Base-by-base conservation (phyloP, 1,284 basidiomycete species). In the Cystobasidium sp. region DNA sequence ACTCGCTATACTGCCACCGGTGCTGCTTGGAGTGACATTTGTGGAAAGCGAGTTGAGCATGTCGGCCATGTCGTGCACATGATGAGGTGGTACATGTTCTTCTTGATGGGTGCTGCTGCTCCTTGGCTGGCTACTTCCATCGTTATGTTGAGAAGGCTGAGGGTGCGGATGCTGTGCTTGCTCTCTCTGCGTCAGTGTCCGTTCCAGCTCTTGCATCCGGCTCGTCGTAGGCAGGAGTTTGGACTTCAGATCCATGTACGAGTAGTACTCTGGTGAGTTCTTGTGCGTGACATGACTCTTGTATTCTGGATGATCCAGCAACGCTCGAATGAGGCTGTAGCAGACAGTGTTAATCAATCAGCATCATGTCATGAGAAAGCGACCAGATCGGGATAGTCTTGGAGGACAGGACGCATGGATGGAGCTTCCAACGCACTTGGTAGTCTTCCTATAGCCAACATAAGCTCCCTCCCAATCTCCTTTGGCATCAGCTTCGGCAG, bases 371-470 rank as follows among this genome's bases (percentile, higher is more conserved):
- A 53, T 18, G 12, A 16, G 14, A 20, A 39, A 44, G 31, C 43
- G n/a, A 12, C 6, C 24, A n/a, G 24, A 8, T 24, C 39, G 6
- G 39, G 10, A 51, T 7, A 16, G 16, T 39, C 46, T 20, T 41
- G 39, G 31, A 56, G 12, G 18, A 7, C 24, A 24, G 39, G 24
- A 56, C 24, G 8, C n/a, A 12, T 14, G 22, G 3, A 59, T 3
- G 12, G 4, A 12, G 56, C 31, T 31, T 31, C 37, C 8, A 52
- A 71, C 78, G 75, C 58, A 79, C 78, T 77, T 76, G 18, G 70
- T 77, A 1, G 73, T 77, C 49, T 75, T 74, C 31, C 72, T 68
- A 62, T 68, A 75, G 16, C 74, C 75, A 16, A 76, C 68, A 63
- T 67, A 78, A 0, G 77, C 78, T 20, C 67, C 73, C 39, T 75